Percentiles rank a stretch among this genome's conserved stretches.
These are phyloP conservation scores for Myxozyma mucilagina DNA, from an alignment of 805 yeast species.

Conservation along the genomic window DNA sequence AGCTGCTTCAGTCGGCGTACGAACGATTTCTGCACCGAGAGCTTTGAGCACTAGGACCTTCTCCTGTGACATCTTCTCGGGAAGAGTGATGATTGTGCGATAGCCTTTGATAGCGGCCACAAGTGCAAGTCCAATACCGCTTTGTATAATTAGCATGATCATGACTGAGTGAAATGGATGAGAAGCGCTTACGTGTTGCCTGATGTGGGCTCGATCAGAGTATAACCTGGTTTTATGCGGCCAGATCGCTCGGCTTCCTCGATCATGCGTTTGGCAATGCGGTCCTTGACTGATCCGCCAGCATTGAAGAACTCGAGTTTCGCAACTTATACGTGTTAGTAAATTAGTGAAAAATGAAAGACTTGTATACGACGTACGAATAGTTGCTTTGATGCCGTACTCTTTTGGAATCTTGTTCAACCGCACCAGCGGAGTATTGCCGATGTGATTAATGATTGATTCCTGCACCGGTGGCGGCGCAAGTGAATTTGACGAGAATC, in stretches of 20 bases:
- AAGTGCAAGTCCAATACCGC: slow-evolving; percentile 82
- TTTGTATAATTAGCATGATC: background rate
- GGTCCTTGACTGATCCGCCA: slow-evolving; percentile 87
- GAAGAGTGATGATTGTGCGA: slow-evolving; percentile 81
- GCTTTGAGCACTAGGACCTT: slow-evolving; percentile 86
- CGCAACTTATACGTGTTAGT: slow-evolving; percentile 51
- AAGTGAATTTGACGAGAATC: background rate
- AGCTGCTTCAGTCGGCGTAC: slow-evolving; percentile 91
- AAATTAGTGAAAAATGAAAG: background rate
- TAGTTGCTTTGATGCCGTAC: slow-evolving; percentile 65
- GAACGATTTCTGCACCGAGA: slow-evolving; percentile 83
- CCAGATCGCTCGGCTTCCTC: slow-evolving; percentile 81
- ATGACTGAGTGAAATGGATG: too few species aligned
- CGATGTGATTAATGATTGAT: slow-evolving; percentile 71
- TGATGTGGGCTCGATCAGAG: slow-evolving; percentile 84
- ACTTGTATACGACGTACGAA: slow-evolving; percentile 29
- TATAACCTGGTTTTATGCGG: slow-evolving; percentile 73
- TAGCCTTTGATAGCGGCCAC: slow-evolving; percentile 87
- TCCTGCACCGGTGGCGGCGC: slow-evolving; percentile 46
- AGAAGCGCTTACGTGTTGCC: slow-evolving; percentile 60
- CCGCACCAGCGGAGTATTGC: slow-evolving; percentile 79
- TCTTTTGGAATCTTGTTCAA: slow-evolving; percentile 76
- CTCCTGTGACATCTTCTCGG: slow-evolving; percentile 90
- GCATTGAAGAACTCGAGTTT: slow-evolving; percentile 83
- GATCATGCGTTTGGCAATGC: slow-evolving; percentile 84